Evolutionary conservation across 1,139 yeast species (phyloP).

Genomic region (Hanseniaspora uvarum): DNA sequence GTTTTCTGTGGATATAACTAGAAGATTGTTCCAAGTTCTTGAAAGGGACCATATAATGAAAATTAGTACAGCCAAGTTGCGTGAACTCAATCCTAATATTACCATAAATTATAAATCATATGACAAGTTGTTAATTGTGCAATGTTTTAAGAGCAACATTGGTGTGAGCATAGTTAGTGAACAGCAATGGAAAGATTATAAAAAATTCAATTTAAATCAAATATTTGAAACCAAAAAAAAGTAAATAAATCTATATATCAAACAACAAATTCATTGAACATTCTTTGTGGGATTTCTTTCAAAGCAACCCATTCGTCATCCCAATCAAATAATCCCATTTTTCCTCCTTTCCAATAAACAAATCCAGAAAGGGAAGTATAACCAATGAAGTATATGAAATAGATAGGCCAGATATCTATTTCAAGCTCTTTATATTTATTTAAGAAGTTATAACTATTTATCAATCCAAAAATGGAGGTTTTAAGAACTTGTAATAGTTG

Average conservation of each 20-base stretch:
- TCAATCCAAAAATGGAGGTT: constrained; percentile 7
- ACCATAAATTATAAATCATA: constrained; percentile 70
- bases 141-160: constrained; percentile 73
- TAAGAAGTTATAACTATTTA: constrained; percentile 1
- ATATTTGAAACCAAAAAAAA: constrained; percentile 41
- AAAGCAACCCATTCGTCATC: constrained; percentile 13
- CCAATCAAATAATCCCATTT: constrained; percentile 16
- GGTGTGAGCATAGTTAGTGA: constrained; percentile 72
- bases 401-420: constrained; percentile 15
- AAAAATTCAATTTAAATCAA: constrained; percentile 51
- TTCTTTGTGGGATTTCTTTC: constrained; percentile 10
- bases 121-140: constrained; percentile 71
- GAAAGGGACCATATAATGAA: constrained; percentile 60
- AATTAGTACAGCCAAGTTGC: constrained; percentile 62
- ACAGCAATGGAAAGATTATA: constrained; percentile 41
- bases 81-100: constrained; percentile 54
- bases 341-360: constrained; percentile 17
- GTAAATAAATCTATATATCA: background rate
- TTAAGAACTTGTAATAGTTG: constrained; percentile 9
- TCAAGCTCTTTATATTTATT: constrained; percentile 13
- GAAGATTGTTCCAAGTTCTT: constrained; percentile 67
- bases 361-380: constrained; percentile 11
- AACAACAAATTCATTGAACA: constrained; percentile 9
- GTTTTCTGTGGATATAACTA: constrained; percentile 73
- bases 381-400: constrained; percentile 9